Evolutionary conservation across 2,329 filamentous ascomycete genomes (phyloP).

Genomic region (Paraconiothyrium sp.): DNA sequence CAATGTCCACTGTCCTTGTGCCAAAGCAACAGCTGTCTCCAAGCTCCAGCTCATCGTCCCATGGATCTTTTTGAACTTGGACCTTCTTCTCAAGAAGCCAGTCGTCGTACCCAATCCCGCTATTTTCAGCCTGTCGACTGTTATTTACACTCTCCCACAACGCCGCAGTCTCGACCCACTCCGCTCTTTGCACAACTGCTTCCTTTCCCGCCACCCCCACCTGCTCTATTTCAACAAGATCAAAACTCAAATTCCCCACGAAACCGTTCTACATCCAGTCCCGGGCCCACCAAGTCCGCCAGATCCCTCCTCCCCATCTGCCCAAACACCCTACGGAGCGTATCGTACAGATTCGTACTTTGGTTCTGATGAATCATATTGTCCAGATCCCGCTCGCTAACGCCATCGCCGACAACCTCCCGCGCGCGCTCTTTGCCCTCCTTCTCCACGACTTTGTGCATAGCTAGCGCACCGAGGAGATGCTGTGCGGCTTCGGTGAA

Average conservation of each 20-base stretch:
- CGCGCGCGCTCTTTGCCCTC: slow-evolving; percentile 84
- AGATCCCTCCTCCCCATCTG: slow-evolving; percentile 93
- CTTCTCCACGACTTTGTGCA: slow-evolving; percentile 93
- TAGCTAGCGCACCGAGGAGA: slow-evolving; percentile 87
- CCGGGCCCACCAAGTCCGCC: slow-evolving; percentile 84
- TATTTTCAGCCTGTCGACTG: background rate
- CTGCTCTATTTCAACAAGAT: slow-evolving; percentile 13
- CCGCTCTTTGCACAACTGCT: background rate
- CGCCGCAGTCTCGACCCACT: background rate
- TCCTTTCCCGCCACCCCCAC: background rate
- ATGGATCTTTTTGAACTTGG: slow-evolving; percentile 15
- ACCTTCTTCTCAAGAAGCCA: slow-evolving; percentile 33
- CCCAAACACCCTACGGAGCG: slow-evolving; percentile 90
- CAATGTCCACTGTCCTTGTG: slow-evolving; percentile 34
- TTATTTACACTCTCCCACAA: slow-evolving; percentile 1
- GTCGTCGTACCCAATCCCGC: slow-evolving; percentile 18
- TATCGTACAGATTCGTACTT: slow-evolving; percentile 96
- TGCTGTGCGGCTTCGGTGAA: slow-evolving; percentile 93
- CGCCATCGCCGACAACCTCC: slow-evolving; percentile 73
- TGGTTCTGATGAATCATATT: slow-evolving; percentile 93
- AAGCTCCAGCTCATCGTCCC: slow-evolving; percentile 11
- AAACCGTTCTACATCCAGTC: slow-evolving; percentile 91
- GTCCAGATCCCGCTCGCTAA: slow-evolving; percentile 79
- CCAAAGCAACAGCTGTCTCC: slow-evolving; percentile 46
- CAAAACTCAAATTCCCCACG: slow-evolving; percentile 90